These are phyloP conservation scores for Aegilops tauschii DNA, from an alignment of 176 grass and related monocot genomes.

Conservation along the genomic window DNA sequence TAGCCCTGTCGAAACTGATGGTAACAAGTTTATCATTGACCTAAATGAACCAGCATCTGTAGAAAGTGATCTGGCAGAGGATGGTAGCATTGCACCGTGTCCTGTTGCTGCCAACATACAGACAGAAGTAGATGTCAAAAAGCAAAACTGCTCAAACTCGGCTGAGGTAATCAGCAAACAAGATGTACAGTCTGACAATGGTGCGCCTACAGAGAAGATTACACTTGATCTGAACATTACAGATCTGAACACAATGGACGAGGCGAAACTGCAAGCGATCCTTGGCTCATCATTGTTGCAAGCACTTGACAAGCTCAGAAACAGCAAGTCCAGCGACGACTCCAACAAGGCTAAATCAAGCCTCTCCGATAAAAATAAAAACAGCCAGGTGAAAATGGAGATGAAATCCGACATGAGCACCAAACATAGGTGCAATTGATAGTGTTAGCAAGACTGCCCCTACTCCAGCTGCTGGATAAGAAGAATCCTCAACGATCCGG, in stretches of 20 bases:
- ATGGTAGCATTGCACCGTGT: not conserved
- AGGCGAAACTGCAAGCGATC: slow-evolving; percentile 16
- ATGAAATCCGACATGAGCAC: not conserved
- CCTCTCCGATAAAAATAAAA: not conserved
- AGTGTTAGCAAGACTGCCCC: not conserved
- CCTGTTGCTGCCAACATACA: slow-evolving; percentile 10
- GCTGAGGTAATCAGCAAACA: not conserved
- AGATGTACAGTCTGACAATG: not conserved
- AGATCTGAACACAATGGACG: slow-evolving; percentile 23
- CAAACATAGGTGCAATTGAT: not conserved
- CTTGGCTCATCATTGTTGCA: slow-evolving; percentile 15
- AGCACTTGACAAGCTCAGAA: slow-evolving; percentile 20
- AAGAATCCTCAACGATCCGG: too few relatives aligned
- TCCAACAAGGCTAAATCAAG: slow-evolving; percentile 19
- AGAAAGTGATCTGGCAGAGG: not conserved
- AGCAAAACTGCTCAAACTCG: not conserved
- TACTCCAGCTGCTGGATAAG: too few relatives aligned
- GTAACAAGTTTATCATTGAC: slow-evolving; percentile 37
- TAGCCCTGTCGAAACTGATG: not conserved
- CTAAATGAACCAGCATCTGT: slow-evolving; percentile 27
- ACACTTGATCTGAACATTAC: slow-evolving; percentile 17
- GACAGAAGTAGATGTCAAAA: not conserved
- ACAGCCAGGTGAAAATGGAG: not conserved
- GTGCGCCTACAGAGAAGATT: slow-evolving; percentile 7
- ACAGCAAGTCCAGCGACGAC: not conserved